Evolutionary conservation across 1,139 yeast genomes (phyloP).

Genomic region (Hansenula lynferdii): DNA sequence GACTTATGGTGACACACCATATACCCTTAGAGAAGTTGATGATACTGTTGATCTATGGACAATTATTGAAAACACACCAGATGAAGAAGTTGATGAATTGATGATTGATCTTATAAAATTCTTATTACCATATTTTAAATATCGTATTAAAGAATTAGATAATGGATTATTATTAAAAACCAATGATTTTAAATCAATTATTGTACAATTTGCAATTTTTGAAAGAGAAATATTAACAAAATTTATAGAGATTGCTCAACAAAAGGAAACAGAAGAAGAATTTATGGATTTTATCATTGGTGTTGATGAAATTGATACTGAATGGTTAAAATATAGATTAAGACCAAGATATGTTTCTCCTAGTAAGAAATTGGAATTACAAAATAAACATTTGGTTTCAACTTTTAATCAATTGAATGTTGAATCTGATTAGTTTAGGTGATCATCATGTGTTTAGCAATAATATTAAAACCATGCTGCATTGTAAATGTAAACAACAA

Average conservation of each 20-base stretch:
- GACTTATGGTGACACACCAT: slow-evolving; percentile 15
- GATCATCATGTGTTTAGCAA: too few species aligned
- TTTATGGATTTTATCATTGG: slow-evolving; percentile 20
- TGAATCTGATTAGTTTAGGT: too few species aligned
- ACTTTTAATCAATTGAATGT: background rate
- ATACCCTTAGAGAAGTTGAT: slow-evolving; percentile 11
- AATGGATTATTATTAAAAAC: slow-evolving; percentile 4
- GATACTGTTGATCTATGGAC: slow-evolving; percentile 7
- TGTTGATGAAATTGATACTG: slow-evolving; percentile 22
- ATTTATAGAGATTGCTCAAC: slow-evolving; percentile 5
- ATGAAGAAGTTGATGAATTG: slow-evolving; percentile 15
- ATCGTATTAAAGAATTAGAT: slow-evolving; percentile 11
- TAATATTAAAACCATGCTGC: too few species aligned
- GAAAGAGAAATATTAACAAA: slow-evolving; percentile 12
- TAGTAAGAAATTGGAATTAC: background rate
- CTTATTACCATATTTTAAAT: slow-evolving; percentile 16
- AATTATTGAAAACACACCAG: slow-evolving; percentile 14
- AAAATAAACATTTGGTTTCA: background rate
- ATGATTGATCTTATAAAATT: slow-evolving; percentile 18
- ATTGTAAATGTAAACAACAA: too few species aligned
- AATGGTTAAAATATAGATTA: slow-evolving; percentile 23
- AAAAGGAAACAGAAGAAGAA: slow-evolving; percentile 10
- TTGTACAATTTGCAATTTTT: slow-evolving; percentile 13
- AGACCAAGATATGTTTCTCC: slow-evolving; percentile 14
- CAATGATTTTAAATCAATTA: slow-evolving; percentile 7